Evolutionary conservation across 2,329 filamentous ascomycete genomes (phyloP).

Genomic region (Chrysosporium keratinophilum): DNA sequence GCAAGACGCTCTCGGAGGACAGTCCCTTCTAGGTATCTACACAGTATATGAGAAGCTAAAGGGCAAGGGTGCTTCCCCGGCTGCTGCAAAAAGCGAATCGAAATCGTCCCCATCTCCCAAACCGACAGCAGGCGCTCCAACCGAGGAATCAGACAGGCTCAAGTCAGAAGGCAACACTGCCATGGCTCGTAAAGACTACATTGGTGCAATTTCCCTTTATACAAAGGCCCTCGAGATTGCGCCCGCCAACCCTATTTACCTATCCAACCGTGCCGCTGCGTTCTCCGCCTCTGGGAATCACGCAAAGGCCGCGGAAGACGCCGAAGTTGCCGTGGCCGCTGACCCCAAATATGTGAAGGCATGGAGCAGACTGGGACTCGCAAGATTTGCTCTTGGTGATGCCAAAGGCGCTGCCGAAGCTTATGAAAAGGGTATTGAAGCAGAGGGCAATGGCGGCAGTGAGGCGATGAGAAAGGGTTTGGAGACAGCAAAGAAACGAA

Average conservation of each 20-base stretch:
- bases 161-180: conserved; percentile 89
- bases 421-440: conserved; percentile 83
- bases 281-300: conserved; percentile 79
- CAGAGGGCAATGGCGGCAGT: conserved; percentile 86
- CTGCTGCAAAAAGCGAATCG: conserved; percentile 35
- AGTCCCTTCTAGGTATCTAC: conserved; percentile 86
- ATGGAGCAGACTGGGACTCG: conserved; percentile 87
- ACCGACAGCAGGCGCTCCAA: conserved; percentile 21
- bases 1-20: conserved; percentile 66
- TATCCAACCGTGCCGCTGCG: conserved; percentile 92
- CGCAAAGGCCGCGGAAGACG: conserved; percentile 71
- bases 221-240: conserved; percentile 71
- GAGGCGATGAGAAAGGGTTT: conserved; percentile 96
- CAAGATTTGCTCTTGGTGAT: conserved; percentile 83
- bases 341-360: conserved; percentile 95
- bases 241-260: conserved; percentile 86
- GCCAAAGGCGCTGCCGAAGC: conserved; percentile 88
- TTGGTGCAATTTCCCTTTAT: conserved; percentile 72
- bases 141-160: conserved; percentile 63
- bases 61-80: conserved; percentile 44
- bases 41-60: conserved; percentile 93
- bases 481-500: conserved; percentile 80
- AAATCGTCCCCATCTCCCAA: conserved; percentile 34
- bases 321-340: conserved; percentile 75
- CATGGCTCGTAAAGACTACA: conserved; percentile 90